Evolutionary conservation across 1,284 basidiomycete species (phyloP), one percentile per base, ranked within the genome.

Genomic region (Ceratobasidium sp.): DNA sequence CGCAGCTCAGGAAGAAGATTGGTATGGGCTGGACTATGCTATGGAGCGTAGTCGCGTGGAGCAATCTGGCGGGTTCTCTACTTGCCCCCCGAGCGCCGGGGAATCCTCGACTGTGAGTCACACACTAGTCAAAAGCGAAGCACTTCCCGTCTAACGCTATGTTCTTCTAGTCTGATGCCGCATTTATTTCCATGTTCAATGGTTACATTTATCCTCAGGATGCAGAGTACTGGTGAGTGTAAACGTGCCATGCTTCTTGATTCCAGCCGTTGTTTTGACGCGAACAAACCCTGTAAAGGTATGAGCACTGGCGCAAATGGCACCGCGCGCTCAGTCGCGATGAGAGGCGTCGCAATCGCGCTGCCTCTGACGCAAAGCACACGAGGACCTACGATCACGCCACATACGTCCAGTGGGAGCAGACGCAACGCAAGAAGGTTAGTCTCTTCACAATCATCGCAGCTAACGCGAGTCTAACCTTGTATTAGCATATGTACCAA

Each of bases 241-340:
- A 2, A n/a, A 7, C 30, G n/a, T n/a, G n/a, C n/a, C n/a, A n/a
- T n/a, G n/a, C n/a, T n/a, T n/a, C 23, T n/a, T 14, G 16, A 18
- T 46, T 18, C 13, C 21, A 7, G 23, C 3, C 8, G 26, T 26
- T 35, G 26, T 47, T 11, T 35, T 30, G 38, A 41, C 7, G 21
- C 23, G 46, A 16, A 47, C 23, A 16, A 32, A 23, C 41, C 49
- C 13, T 21, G 23, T 16, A 28, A 18, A 55, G 67, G 55, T 70
- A 70, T n/a, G 67, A 23, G 28, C 67, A 70, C 21, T 70, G 67
- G 67, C 58, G 67, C n/a, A 70, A 70, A 28, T 70, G 67, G 67
- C 67, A 70, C 23, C 67, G 67, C 21, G 54, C 67, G n/a, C 67
- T 70, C 7, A 55, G 54, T 49, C 67, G 67, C 18, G 67, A 70